Evolutionary conservation across 1,139 yeast genomes (phyloP), one percentile per base, ranked within the genome.

Genomic region (Hemisphaericaspora xylofermentans): DNA sequence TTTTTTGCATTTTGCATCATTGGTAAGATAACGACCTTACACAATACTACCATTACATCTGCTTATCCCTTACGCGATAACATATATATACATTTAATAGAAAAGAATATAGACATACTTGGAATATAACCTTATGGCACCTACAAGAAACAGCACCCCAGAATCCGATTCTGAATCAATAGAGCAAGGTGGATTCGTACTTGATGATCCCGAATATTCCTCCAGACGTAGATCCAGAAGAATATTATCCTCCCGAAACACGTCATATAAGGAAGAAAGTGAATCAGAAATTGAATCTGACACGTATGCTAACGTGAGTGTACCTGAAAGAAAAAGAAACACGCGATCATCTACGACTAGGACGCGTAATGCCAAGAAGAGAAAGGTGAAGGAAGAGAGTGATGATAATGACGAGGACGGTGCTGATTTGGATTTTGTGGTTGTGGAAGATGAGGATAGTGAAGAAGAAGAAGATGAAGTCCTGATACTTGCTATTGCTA

Each of bases 101-200:
- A 27, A 13, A 13, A 27, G 12, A 13, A 27, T 6, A 9, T 13
- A 15, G 15, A 27, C 4, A 36, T 16, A 12, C 5, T 19, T 6
- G 22, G 2, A 27, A 43, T n/a, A n/a, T n/a, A n/a, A n/a, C n/a
- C n/a, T n/a, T n/a, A n/a, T 43, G 45, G 24, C 40, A 18, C 40
- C 37, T 6, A 24, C 41, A 28, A 32, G 36, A 43, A 40, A 17
- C 29, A 26, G 19, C 10, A 12, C 9, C 4, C 5, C 22, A 19
- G 17, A 27, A 6, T 39, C 45, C 4, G 46, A 41, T 12, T 43
- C 47, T 7, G 51, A 42, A 13, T 45, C 51, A 3, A 53, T 46
- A n/a, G 54, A 49, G 21, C 69, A 56, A 4, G 78, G 78, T 2
- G 79, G 79, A 12, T 74, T 74, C 48, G 53, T 74, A 6, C 57